Conservation (phyloP, 1,139 yeast genomes). For the Taphrina betulina region DNA sequence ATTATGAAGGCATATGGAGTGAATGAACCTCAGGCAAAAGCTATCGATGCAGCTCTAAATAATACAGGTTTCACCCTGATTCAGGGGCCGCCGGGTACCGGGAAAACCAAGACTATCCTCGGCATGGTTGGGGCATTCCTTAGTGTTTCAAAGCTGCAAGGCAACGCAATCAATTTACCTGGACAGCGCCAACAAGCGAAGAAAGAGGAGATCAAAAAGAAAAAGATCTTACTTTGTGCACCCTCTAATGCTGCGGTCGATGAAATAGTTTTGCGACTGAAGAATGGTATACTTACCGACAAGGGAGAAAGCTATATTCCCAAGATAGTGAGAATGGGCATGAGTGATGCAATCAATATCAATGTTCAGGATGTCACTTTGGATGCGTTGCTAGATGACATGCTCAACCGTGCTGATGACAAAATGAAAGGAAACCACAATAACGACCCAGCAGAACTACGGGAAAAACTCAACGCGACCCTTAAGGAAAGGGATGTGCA, state of each 20-base stretch:
- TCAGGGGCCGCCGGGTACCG: constrained; percentile 99
- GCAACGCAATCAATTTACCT: constrained; percentile 46
- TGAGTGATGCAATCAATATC: constrained; percentile 82
- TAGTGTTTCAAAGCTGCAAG: constrained; percentile 46
- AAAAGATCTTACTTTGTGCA: constrained; percentile 79
- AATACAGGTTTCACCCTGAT: constrained; percentile 79
- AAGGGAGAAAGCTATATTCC: constrained; percentile 57
- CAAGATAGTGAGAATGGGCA: constrained; percentile 80
- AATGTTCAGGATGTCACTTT: constrained; percentile 80
- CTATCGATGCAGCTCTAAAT: constrained; percentile 70
- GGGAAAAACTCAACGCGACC: constrained; percentile 56
- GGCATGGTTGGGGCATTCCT: constrained; percentile 84
- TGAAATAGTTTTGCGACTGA: constrained; percentile 83
- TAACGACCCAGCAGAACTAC: constrained; percentile 50
- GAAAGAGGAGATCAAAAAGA: constrained; percentile 43
- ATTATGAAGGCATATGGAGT: constrained; percentile 54
- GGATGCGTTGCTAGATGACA: constrained; percentile 79
- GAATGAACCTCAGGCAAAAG: constrained; percentile 85
- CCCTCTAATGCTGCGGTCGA: constrained; percentile 99
- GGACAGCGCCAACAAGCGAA: constrained; percentile 39
- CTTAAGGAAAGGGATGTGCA: constrained; percentile 55
- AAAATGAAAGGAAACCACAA: constrained; percentile 41
- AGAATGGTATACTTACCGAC: constrained; percentile 62
- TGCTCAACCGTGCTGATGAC: constrained; percentile 48
- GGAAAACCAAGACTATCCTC: constrained; percentile 93